Evolutionary conservation across 495 filamentous ascomycete genomes (phyloP).

Genomic region (Platismatia glauca): DNA sequence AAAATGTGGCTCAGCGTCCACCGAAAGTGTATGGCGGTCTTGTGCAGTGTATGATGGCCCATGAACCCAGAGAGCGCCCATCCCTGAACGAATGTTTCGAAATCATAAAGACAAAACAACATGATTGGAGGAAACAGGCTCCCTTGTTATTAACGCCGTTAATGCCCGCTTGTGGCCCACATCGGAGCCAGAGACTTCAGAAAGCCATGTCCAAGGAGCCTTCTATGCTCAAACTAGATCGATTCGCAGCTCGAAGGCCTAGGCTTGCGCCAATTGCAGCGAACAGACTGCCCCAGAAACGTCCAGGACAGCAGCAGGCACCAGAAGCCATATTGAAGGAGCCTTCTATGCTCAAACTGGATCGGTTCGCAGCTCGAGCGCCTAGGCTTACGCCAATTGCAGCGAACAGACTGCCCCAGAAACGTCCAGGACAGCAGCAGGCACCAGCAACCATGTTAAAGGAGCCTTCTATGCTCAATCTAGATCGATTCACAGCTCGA

Average conservation of each 20-base stretch:
- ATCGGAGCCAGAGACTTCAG: background rate
- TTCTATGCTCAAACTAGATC: background rate
- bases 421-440: background rate
- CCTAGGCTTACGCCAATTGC: background rate
- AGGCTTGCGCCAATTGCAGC: background rate
- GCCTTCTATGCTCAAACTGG: background rate
- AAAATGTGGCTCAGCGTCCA: background rate
- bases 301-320: too few relatives aligned
- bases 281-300: background rate
- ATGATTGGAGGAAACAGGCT: background rate
- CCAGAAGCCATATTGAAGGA: background rate
- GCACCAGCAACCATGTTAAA: background rate
- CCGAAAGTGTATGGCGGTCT: background rate
- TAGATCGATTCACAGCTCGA: background rate
- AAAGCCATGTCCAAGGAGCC: background rate
- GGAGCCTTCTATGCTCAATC: background rate
- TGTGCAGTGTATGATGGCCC: constrained; percentile 1
- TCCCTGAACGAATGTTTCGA: background rate
- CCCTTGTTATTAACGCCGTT: background rate
- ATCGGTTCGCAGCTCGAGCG: background rate
- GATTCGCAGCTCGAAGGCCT: background rate
- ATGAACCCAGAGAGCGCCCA: background rate
- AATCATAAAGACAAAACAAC: background rate
- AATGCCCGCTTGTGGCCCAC: background rate
- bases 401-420: background rate